Evolutionary conservation across 1,139 yeast genomes (phyloP), one percentile per base, ranked within the genome.

Genomic region (Geotrichum europaeum): DNA sequence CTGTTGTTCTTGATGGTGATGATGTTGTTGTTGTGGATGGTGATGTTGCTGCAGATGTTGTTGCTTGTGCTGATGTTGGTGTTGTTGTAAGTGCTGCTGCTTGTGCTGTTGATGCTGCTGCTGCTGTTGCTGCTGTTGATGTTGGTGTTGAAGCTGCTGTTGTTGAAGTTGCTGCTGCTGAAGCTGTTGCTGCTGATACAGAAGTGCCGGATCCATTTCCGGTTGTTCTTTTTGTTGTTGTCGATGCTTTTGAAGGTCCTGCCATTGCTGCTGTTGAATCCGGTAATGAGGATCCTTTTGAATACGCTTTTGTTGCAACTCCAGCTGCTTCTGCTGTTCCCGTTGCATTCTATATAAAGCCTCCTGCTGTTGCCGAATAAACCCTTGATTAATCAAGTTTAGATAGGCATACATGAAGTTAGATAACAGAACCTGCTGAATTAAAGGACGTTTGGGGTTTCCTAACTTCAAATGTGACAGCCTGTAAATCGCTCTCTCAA

Each of bases 401-500:
- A 94, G 81, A 75, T 94, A 94, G 0, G 98, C 95, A 72, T 94
- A 94, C 99, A 94, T 94, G 81, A 94, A 94, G 73, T 94, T 94
- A 62, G 97, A 89, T 65, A 94, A 76, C 58, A 94, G 74, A 3
- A 94, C 99, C 72, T 94, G 99, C 71, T 94, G 97, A 49, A 92
- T 81, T 64, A 94, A 77, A 25, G 96, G 95, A 60, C 98, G 78
- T 70, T 90, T 88, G 1, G 98, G 95, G 71, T 94, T 95, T 50
- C 98, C 97, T 66, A 94, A 79, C 73, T 94, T 94, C 72, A 94
- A 77, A 73, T 94, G 99, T 54, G 96, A 88, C 63, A 94, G 79
- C 62, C 99, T 79, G 73, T 94, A 94, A 60, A 94, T 89, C 0
- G 98, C 98, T 53, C 99, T 80, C 74, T 94, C 99, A 53, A 92